These are phyloP conservation scores for Dendrostoma leiphaemia DNA, from an alignment of 2,329 filamentous ascomycete species.

Conservation along the genomic window DNA sequence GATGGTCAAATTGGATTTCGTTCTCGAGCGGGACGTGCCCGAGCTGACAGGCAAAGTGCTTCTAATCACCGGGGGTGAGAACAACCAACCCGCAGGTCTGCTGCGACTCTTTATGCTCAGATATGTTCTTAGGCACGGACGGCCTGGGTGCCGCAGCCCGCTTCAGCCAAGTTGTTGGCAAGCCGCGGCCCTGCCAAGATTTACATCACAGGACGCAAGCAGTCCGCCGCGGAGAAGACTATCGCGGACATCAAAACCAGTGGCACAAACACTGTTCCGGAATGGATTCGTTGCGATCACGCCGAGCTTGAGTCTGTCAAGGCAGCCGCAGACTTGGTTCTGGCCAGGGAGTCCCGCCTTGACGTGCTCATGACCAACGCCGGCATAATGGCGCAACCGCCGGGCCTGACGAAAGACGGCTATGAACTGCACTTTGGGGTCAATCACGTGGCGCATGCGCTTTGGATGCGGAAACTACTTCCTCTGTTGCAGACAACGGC, in stretches of 20 bases:
- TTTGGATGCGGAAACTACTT: constrained; percentile 28
- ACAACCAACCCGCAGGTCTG: too few relatives aligned
- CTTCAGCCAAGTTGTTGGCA: constrained; percentile 25
- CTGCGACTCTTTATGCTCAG: constrained; percentile 26
- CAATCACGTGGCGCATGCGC: constrained; percentile 48
- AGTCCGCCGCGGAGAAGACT: constrained; percentile 35
- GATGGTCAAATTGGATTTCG: constrained; percentile 22
- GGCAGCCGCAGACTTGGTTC: constrained; percentile 29
- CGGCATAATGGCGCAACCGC: constrained; percentile 38
- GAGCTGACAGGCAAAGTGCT: constrained; percentile 34
- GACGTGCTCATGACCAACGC: constrained; percentile 46
- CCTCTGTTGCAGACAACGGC: constrained; percentile 28
- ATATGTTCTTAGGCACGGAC: background rate
- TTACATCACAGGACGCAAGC: constrained; percentile 37
- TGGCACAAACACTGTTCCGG: constrained; percentile 26
- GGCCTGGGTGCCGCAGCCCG: constrained; percentile 10
- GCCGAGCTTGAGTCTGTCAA: constrained; percentile 29
- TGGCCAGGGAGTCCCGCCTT: constrained; percentile 27
- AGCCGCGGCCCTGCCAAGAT: constrained; percentile 29
- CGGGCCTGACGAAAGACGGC: constrained; percentile 38
- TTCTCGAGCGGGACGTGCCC: constrained; percentile 30
- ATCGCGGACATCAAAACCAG: constrained; percentile 31
- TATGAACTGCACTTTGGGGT: constrained; percentile 49
- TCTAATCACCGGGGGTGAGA: constrained; percentile 37
- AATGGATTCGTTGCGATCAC: constrained; percentile 30